Evolutionary conservation across 306 rosid genomes (phyloP).

Genomic region (Castanea sativa): DNA sequence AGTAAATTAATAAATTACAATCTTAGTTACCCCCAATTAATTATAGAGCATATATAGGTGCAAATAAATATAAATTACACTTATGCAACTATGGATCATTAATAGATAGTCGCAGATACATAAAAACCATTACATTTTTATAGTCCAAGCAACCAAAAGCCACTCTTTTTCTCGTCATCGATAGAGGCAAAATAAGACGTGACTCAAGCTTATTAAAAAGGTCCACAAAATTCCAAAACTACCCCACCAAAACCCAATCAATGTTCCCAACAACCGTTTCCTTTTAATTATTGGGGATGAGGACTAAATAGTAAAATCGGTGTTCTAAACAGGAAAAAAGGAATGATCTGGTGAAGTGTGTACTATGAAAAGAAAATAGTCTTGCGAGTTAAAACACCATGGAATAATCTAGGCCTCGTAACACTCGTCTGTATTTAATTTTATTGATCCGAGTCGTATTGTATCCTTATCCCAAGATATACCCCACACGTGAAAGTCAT

Average conservation of each 20-base stretch:
- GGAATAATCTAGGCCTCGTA: slow-evolving; percentile 25
- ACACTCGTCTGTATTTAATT: slow-evolving; percentile 4
- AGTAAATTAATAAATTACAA: neutral
- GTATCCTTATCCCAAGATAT: slow-evolving; percentile 13
- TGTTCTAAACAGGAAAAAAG: neutral
- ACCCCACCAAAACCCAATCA: slow-evolving; percentile 6
- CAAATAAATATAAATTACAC: neutral
- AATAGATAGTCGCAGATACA: neutral
- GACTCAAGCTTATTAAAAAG: neutral
- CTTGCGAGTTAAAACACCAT: slow-evolving; percentile 21
- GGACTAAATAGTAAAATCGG: neutral
- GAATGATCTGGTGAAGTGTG: neutral
- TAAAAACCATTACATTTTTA: neutral
- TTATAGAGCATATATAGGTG: neutral
- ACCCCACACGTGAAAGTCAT: slow-evolving; percentile 48
- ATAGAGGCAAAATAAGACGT: neutral
- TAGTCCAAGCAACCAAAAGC: neutral
- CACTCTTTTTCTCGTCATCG: neutral
- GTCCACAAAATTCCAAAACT: neutral
- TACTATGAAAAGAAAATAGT: neutral
- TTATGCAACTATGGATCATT: neutral
- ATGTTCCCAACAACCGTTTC: neutral
- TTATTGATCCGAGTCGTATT: neutral
- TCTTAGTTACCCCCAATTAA: neutral
- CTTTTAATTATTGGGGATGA: neutral